Percentiles rank a stretch among this genome's conserved stretches.
Evolutionary conservation across 768 basidiomycete species (phyloP).

Genomic region (Leccinum variicolor): DNA sequence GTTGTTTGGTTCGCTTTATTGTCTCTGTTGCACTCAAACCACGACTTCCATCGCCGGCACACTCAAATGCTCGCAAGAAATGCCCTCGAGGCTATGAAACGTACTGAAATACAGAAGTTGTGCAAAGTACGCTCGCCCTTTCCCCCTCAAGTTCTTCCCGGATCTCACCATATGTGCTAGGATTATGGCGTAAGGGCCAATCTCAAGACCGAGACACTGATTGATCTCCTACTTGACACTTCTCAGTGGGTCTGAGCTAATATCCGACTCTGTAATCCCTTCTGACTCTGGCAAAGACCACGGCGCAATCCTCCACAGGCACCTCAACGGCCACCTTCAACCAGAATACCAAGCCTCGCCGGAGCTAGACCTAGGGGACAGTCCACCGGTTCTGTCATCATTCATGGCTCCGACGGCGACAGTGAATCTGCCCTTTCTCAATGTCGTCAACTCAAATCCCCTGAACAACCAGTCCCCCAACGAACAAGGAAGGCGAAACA

Average conservation of each 20-base stretch:
- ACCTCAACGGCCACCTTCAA: constrained; percentile 30
- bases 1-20: constrained; percentile 47
- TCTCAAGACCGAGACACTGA: constrained; percentile 75
- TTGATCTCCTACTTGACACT: constrained; percentile 66
- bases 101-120: constrained; percentile 52
- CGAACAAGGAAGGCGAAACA: constrained; percentile 71
- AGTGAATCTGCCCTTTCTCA: constrained; percentile 26
- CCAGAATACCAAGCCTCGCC: constrained; percentile 30
- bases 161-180: constrained; percentile 36
- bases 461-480: constrained; percentile 23
- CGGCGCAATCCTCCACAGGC: constrained; percentile 18
- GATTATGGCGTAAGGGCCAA: constrained; percentile 81
- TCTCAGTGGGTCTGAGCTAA: constrained; percentile 34
- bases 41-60: constrained; percentile 21
- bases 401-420: constrained; percentile 45
- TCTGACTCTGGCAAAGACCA: constrained; percentile 31
- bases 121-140: constrained; percentile 48
- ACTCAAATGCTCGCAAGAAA: constrained; percentile 38
- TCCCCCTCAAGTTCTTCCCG: constrained; percentile 11
- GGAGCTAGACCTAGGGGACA: constrained; percentile 27
- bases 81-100: constrained; percentile 51
- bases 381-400: constrained; percentile 35
- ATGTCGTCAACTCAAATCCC: constrained; percentile 12
- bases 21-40: constrained; percentile 47
- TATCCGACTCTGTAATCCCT: constrained; percentile 35